These are phyloP conservation scores for Alternaria burnsii DNA, from an alignment of 2,329 filamentous ascomycete genomes.

Conservation along the genomic window DNA sequence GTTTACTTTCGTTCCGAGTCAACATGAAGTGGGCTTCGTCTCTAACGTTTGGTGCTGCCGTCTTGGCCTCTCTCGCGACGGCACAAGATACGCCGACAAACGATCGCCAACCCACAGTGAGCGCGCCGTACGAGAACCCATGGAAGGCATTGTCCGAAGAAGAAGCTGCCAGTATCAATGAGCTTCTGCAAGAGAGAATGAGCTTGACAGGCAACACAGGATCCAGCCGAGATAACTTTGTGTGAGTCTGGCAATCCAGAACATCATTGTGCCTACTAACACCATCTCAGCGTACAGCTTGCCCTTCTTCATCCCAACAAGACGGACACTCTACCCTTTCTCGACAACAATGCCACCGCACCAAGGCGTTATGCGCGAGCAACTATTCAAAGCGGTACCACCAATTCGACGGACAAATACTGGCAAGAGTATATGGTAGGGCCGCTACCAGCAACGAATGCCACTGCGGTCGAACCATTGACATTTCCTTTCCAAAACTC, in stretches of 20 bases:
- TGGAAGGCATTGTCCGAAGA: conserved; percentile 24
- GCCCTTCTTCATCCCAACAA: conserved; percentile 32
- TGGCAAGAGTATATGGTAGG: conserved; percentile 59
- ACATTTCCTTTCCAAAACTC: conserved; percentile 33
- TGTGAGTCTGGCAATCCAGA: conserved; percentile 11
- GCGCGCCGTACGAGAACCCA: conserved; percentile 19
- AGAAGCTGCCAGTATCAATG: conserved; percentile 19
- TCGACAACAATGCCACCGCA: conserved; percentile 18
- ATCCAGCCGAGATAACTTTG: conserved; percentile 21
- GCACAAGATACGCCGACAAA: conserved; percentile 12
- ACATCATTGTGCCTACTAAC: conserved; percentile 3
- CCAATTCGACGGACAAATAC: conserved; percentile 38
- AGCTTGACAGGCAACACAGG: conserved; percentile 19
- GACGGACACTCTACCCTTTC: conserved; percentile 26
- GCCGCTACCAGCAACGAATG: conserved; percentile 57
- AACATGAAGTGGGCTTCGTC: conserved; percentile 11
- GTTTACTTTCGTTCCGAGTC: neutral
- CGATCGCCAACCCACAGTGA: conserved; percentile 15
- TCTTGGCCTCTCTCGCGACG: conserved; percentile 4
- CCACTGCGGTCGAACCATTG: conserved; percentile 42
- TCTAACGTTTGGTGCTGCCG: conserved; percentile 9
- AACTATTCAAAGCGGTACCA: conserved; percentile 26
- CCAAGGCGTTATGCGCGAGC: conserved; percentile 33
- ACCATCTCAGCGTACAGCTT: conserved; percentile 13
- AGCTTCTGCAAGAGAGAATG: conserved; percentile 15